Percentiles rank a stretch among this genome's conserved stretches.
Evolutionary conservation across 768 basidiomycete genomes (phyloP).

Genomic region (Albatrellus ellisii): DNA sequence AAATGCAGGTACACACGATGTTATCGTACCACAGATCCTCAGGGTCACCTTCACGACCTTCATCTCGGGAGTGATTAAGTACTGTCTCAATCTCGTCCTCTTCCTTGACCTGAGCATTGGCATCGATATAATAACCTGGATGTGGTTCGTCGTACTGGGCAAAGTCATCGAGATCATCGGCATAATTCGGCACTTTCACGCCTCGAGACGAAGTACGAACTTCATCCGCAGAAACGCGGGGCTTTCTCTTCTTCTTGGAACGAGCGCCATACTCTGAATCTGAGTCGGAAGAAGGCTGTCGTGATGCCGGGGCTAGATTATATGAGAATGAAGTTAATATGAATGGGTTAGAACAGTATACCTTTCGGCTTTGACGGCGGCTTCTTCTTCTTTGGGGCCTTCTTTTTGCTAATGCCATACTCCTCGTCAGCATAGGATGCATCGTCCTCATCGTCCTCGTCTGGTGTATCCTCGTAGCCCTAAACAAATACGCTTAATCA

Average conservation of each 20-base stretch:
- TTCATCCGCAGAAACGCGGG: conserved; percentile 45
- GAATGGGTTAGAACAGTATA: conserved; percentile 19
- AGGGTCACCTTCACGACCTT: conserved; percentile 59
- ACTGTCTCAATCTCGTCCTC: conserved; percentile 92
- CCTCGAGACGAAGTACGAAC: conserved; percentile 67
- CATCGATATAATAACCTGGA: conserved; percentile 40
- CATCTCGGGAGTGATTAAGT: conserved; percentile 76
- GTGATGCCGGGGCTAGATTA: conserved; percentile 28
- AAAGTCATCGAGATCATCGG: conserved; percentile 53
- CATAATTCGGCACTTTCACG: conserved; percentile 72
- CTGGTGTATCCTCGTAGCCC: conserved; percentile 39
- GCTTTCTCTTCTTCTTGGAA: conserved; percentile 76
- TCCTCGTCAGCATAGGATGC: conserved; percentile 71
- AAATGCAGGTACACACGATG: conserved; percentile 39
- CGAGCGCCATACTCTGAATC: conserved; percentile 82
- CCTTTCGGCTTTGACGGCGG: conserved; percentile 47
- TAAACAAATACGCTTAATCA: conserved; percentile 22
- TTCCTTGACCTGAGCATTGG: conserved; percentile 33
- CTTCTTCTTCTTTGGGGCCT: conserved; percentile 57
- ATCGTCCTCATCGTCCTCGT: conserved; percentile 55
- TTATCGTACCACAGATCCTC: conserved; percentile 84
- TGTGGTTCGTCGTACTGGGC: conserved; percentile 68
- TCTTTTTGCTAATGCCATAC: conserved; percentile 53
- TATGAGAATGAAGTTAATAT: conserved; percentile 12
- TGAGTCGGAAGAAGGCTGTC: conserved; percentile 58